These are phyloP conservation scores for Pseudoturritis turrita DNA, from an alignment of 345 rosid genomes.

Conservation along the genomic window DNA sequence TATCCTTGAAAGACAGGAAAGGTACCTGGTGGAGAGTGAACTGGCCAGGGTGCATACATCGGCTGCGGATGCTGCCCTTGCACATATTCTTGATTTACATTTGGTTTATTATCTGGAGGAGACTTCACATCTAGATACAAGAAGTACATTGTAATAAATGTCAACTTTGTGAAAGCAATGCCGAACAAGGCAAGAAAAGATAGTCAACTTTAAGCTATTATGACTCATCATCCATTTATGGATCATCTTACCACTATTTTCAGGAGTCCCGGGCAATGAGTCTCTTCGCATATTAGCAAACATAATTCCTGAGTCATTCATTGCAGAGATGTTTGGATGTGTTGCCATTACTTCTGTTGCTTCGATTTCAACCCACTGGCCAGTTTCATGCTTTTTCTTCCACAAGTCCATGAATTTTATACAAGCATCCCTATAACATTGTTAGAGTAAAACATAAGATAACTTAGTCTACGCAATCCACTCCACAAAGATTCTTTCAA, in stretches of 20 bases:
- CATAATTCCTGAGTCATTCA: slow-evolving; percentile 62
- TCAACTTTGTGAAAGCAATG: slow-evolving; percentile 2
- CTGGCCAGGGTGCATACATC: slow-evolving; percentile 80
- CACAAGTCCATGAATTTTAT: slow-evolving; percentile 68
- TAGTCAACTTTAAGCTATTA: background rate
- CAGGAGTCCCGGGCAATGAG: slow-evolving; percentile 47
- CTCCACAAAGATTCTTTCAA: background rate
- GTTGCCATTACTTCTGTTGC: slow-evolving; percentile 57
- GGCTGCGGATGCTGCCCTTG: slow-evolving; percentile 74
- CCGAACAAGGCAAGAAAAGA: background rate
- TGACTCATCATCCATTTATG: background rate
- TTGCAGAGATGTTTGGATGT: slow-evolving; percentile 50
- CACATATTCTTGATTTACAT: slow-evolving; percentile 51
- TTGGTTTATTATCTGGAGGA: slow-evolving; percentile 48
- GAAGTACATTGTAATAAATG: background rate
- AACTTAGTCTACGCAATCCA: slow-evolving; percentile 1
- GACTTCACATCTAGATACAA: slow-evolving; percentile 52
- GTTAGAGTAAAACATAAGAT: slow-evolving; percentile 15
- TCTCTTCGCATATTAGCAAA: slow-evolving; percentile 50
- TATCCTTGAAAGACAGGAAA: slow-evolving; percentile 78
- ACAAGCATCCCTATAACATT: slow-evolving; percentile 80
- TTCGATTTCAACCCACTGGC: slow-evolving; percentile 91
- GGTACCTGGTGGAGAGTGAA: slow-evolving; percentile 84
- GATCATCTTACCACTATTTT: slow-evolving; percentile 44
- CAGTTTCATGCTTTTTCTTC: slow-evolving; percentile 93